A percentile compares a stretch with the other conserved stretches of the same genome.
Conservation (phyloP, 202 grass and related monocot genomes). For the Setaria italica region DNA sequence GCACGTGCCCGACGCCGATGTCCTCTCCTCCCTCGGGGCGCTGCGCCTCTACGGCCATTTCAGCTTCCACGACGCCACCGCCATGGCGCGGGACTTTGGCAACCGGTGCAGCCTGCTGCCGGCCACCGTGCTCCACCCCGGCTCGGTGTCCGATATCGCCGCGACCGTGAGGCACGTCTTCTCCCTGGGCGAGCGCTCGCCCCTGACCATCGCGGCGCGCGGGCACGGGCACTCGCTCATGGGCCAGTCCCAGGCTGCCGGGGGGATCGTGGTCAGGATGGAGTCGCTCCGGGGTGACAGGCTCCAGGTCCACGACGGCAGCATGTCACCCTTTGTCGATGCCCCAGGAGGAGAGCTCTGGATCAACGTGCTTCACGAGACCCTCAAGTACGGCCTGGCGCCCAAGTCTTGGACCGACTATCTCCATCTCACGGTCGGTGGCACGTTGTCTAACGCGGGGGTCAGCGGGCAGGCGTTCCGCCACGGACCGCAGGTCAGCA, state of each 20-base stretch:
- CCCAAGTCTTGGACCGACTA: slow-evolving; percentile 99
- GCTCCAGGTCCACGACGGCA: slow-evolving; percentile 10
- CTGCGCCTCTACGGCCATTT: slow-evolving; percentile 66
- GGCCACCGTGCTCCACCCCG: slow-evolving; percentile 70
- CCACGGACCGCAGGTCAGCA: slow-evolving; percentile 97
- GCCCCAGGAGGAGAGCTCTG: slow-evolving; percentile 77
- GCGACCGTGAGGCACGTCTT: slow-evolving; percentile 61
- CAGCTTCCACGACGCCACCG: slow-evolving; percentile 58
- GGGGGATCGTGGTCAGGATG: slow-evolving; percentile 84
- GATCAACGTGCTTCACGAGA: slow-evolving; percentile 88
- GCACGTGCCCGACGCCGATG: slow-evolving; percentile 73
- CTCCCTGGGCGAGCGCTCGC: slow-evolving; percentile 44
- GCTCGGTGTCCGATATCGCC: slow-evolving; percentile 68
- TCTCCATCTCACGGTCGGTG: slow-evolving; percentile 91
- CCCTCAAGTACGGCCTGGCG: slow-evolving; percentile 75
- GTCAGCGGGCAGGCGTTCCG: slow-evolving; percentile 95
- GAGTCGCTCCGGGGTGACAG: slow-evolving; percentile 54
- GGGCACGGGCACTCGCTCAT: slow-evolving; percentile 93
- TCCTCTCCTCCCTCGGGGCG: slow-evolving; percentile 49
- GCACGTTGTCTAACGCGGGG: slow-evolving; percentile 94
- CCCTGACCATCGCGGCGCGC: slow-evolving; percentile 77
- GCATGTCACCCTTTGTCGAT: slow-evolving; percentile 55
- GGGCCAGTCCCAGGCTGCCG: slow-evolving; percentile 85
- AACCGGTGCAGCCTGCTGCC: slow-evolving; percentile 69
- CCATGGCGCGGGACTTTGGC: slow-evolving; percentile 76